Evolutionary conservation across 2,329 filamentous ascomycete species (phyloP).

Genomic region (Sarocladiaceae sp.): DNA sequence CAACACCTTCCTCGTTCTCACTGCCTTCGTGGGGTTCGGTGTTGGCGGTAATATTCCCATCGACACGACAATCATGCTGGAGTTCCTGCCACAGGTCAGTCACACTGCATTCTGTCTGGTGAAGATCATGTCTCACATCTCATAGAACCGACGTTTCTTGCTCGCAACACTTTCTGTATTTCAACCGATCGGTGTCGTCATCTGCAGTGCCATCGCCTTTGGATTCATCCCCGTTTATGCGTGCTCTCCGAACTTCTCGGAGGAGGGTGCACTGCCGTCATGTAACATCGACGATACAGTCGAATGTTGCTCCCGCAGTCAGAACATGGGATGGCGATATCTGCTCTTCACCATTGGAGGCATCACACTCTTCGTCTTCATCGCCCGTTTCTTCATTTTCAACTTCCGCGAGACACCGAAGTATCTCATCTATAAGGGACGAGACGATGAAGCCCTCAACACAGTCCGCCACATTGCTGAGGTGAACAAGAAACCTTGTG

Average conservation of each 20-base stretch:
- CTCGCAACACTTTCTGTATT: constrained; percentile 47
- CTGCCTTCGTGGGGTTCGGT: constrained; percentile 47
- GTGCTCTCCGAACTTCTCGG: constrained; percentile 44
- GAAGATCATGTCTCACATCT: no score
- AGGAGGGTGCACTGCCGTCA: constrained; percentile 33
- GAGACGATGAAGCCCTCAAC: constrained; percentile 39
- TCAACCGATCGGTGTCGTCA: constrained; percentile 47
- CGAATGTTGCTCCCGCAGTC: constrained; percentile 28
- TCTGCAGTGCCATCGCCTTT: constrained; percentile 44
- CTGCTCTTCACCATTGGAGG: constrained; percentile 37
- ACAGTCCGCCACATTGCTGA: constrained; percentile 40
- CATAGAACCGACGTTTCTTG: constrained; percentile 39
- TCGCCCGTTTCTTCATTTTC: constrained; percentile 40
- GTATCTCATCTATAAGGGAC: constrained; percentile 36
- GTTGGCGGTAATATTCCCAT: constrained; percentile 50
- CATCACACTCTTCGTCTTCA: constrained; percentile 35
- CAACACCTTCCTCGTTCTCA: constrained; percentile 43
- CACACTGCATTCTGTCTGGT: no score
- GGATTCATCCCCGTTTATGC: constrained; percentile 45
- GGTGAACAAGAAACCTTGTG: constrained; percentile 27
- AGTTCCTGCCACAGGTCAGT: constrained; percentile 38
- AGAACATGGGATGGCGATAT: constrained; percentile 47
- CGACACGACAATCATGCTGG: constrained; percentile 48
- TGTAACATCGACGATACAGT: constrained; percentile 28
- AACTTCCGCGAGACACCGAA: constrained; percentile 41